Percentiles rank a stretch among this genome's conserved stretches.
Evolutionary conservation across 2,329 filamentous ascomycete genomes (phyloP).

Genomic region (Ascochyta fabae): DNA sequence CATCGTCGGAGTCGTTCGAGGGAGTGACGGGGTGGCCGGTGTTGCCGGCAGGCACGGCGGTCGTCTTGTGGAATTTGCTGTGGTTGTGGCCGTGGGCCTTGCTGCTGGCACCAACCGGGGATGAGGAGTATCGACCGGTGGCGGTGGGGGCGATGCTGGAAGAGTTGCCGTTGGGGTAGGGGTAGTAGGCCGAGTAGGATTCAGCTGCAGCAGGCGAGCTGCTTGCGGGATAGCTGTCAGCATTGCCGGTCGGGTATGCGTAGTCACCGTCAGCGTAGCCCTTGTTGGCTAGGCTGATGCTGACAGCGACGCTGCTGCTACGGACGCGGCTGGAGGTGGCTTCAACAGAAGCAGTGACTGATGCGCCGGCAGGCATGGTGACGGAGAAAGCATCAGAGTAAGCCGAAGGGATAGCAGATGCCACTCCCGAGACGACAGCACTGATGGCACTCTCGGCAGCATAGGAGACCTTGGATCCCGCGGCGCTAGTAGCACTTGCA

Average conservation of each 20-base stretch:
- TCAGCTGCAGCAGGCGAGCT: background rate
- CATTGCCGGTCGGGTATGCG: background rate
- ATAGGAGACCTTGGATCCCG: constrained; percentile 2
- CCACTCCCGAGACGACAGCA: background rate
- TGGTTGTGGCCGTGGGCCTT: constrained; percentile 14
- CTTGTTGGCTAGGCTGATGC: constrained; percentile 25
- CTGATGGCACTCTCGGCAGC: background rate
- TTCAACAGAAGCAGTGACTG: constrained; percentile 14
- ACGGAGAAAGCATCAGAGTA: constrained; percentile 2
- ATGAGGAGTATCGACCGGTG: constrained; percentile 7
- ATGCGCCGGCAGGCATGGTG: constrained; percentile 3
- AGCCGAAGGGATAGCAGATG: constrained; percentile 3
- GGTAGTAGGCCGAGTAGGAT: constrained; percentile 4
- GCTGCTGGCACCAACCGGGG: background rate
- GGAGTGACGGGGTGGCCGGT: constrained; percentile 12
- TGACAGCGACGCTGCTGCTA: constrained; percentile 6
- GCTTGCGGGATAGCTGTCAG: background rate
- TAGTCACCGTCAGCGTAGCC: constrained; percentile 9
- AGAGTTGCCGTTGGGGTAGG: constrained; percentile 8
- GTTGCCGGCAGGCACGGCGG: constrained; percentile 14
- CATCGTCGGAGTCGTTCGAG: background rate
- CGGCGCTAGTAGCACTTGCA: constrained; percentile 13
- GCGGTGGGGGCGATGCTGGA: constrained; percentile 11
- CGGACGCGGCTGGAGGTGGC: constrained; percentile 2
- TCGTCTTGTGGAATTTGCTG: constrained; percentile 19